phyloP scores from a whole-genome alignment of 331 rosid species.

The Erythrophleum ivorense region DNA sequence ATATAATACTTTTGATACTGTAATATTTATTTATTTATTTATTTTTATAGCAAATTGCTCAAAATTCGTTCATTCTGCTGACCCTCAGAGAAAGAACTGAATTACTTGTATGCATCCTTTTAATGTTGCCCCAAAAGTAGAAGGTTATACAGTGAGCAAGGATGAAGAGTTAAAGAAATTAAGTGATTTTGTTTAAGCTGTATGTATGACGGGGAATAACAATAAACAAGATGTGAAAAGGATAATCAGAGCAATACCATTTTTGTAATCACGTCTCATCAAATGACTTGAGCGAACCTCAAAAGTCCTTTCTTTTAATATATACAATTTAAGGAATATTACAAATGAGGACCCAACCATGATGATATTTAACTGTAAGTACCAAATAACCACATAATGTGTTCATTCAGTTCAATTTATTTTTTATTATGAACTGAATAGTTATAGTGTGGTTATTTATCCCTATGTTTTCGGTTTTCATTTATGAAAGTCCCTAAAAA shows the following conservation, averaged over 20 bases:
- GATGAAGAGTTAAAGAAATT: constrained; percentile 12
- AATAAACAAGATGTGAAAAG: constrained; percentile 11
- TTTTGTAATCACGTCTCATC: constrained; percentile 19
- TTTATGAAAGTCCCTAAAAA: neutral
- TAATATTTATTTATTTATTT: too few species aligned
- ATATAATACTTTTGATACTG: too few species aligned
- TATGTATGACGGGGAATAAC: constrained; percentile 15
- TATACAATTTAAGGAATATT: constrained; percentile 7
- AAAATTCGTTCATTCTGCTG: neutral
- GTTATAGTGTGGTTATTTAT: neutral
- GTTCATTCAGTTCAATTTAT: neutral
- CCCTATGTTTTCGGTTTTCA: neutral
- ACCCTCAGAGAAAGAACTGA: constrained; percentile 24
- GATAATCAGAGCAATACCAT: constrained; percentile 18
- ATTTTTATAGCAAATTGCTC: too few species aligned
- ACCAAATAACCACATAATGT: neutral
- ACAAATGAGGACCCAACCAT: neutral
- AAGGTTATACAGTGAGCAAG: constrained; percentile 18
- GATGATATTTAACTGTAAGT: neutral
- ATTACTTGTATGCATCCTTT: constrained; percentile 18
- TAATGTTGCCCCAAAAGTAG: constrained; percentile 18
- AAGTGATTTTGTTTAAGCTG: constrained; percentile 32
- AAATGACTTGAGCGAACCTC: constrained; percentile 24
- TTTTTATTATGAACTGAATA: too few species aligned
- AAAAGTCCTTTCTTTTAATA: constrained; percentile 16